Base-by-base conservation (phyloP, 768 basidiomycete genomes). In the Mycena albidolilacea region DNA sequence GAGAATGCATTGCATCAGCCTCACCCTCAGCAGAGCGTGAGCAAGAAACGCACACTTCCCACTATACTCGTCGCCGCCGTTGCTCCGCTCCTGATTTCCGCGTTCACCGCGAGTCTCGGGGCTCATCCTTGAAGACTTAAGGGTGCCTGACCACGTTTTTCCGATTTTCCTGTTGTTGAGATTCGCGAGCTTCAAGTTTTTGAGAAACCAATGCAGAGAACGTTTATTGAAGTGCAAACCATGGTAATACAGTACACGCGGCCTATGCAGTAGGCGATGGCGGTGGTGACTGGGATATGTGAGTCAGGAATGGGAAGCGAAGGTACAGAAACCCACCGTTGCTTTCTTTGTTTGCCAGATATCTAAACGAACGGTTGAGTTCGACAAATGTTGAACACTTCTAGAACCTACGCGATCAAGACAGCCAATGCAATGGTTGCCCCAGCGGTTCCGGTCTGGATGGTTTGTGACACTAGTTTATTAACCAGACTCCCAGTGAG, bases 141-240 rank as follows among this genome's bases (percentile, higher is more conserved):
- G 30, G 30, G 30, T 30, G 54, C 65, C 17, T 44, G 41, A 37
- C 54, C 65, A 46, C 65, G 23, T 54, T 48, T 41, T 65, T 54
- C 64, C 64, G 37, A 37, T 55, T 41, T 54, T 41, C 50, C 65
- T 57, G 54, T 10, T 30, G 46, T 67, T 67, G 41, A 67, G 65
- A 67, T 67, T 67, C 23, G 65, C 54, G 43, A 67, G 65, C 65
- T 67, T 67, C 65, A 57, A 58, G 55, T 67, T 58, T 67, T 38
- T 48, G 46, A 48, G 46, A 48, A 1, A 48, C 17, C 46, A 48
- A 48, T 15, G 5, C 46, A 48, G 46, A 48, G 46, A 19, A 30
- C 4, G 12, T 48, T 48, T 17, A n/a, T 19, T 14, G 7, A 15
- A 48, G 17, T 48, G 15, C 46, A 15, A 48, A 48, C 46, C 46